Percentiles rank a stretch among this genome's conserved stretches.
Conservation (phyloP, 441 rosid genomes). For the Rhodomyrtus psidioides region DNA sequence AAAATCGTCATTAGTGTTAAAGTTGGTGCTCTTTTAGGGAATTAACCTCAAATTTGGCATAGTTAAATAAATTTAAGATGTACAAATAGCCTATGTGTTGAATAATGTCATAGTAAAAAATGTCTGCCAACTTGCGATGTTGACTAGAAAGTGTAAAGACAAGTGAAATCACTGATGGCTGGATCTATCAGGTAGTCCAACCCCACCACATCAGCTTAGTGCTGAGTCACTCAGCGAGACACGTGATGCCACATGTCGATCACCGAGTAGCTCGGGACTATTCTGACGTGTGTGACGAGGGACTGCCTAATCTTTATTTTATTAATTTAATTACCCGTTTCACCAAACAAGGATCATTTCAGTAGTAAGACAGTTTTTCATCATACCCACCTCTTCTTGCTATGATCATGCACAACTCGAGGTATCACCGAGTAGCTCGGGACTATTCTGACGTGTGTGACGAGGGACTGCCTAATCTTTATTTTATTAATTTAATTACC, state of each 20-base stretch:
- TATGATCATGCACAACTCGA: too few relatives aligned
- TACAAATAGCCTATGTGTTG: neutral
- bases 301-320: neutral
- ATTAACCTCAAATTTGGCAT: too few relatives aligned
- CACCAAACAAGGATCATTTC: neutral
- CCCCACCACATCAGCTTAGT: neutral
- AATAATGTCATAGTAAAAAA: neutral
- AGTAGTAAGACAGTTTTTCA: too few relatives aligned
- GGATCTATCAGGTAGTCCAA: neutral
- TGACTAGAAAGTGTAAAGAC: neutral
- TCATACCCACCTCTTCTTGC: too few relatives aligned
- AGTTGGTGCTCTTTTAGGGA: too few relatives aligned
- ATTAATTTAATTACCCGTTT: accelerated
- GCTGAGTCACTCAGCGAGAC: neutral
- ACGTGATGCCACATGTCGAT: neutral
- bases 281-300: accelerated
- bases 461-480: too few relatives aligned
- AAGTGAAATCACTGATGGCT: neutral
- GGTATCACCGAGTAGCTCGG: neutral
- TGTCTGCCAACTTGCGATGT: neutral
- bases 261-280: neutral
- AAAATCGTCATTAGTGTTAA: too few relatives aligned
- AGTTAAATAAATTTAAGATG: neutral
- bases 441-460: accelerated
- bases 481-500: too few relatives aligned